These are phyloP conservation scores for Claviceps digitariae DNA, from an alignment of 2,329 filamentous ascomycete species.

Conservation along the genomic window DNA sequence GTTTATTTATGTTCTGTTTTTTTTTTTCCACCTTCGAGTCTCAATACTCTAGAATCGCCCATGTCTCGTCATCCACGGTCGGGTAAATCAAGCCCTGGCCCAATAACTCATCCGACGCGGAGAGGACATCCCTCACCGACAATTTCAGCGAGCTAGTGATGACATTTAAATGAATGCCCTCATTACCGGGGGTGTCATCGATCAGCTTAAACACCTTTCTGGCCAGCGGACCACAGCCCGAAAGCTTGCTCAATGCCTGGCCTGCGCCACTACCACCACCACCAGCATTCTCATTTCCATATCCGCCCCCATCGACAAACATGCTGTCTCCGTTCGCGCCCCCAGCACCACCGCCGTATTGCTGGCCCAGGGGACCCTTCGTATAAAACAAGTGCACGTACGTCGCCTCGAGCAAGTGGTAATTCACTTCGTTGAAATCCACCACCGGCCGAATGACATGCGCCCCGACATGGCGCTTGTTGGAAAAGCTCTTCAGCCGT, in stretches of 20 bases:
- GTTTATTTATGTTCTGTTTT: neutral
- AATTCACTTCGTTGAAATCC: constrained; percentile 86
- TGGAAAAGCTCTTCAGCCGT: constrained; percentile 68
- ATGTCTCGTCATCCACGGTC: constrained; percentile 86
- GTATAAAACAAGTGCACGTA: constrained; percentile 78
- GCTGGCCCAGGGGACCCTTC: constrained; percentile 44
- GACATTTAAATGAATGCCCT: constrained; percentile 70
- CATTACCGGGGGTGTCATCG: constrained; percentile 53
- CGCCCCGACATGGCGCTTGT: constrained; percentile 68
- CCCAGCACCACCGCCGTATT: constrained; percentile 23
- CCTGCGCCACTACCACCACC: constrained; percentile 23
- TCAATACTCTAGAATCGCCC: constrained; percentile 58
- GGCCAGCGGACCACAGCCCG: constrained; percentile 41
- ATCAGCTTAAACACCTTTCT: constrained; percentile 61
- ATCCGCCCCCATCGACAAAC: constrained; percentile 40
- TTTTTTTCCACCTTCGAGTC: neutral
- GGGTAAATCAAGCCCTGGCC: constrained; percentile 67
- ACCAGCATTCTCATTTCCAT: constrained; percentile 25
- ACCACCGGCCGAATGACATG: constrained; percentile 67
- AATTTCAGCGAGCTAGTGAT: constrained; percentile 56
- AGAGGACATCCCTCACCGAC: constrained; percentile 55
- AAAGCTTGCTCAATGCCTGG: constrained; percentile 25
- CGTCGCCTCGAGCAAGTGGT: constrained; percentile 81
- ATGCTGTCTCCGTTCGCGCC: constrained; percentile 28
- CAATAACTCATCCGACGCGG: constrained; percentile 70